Evolutionary conservation across 2,329 filamentous ascomycete species (phyloP), one percentile per base, ranked within the genome.

Genomic region (Neonectria neomacrospora): DNA sequence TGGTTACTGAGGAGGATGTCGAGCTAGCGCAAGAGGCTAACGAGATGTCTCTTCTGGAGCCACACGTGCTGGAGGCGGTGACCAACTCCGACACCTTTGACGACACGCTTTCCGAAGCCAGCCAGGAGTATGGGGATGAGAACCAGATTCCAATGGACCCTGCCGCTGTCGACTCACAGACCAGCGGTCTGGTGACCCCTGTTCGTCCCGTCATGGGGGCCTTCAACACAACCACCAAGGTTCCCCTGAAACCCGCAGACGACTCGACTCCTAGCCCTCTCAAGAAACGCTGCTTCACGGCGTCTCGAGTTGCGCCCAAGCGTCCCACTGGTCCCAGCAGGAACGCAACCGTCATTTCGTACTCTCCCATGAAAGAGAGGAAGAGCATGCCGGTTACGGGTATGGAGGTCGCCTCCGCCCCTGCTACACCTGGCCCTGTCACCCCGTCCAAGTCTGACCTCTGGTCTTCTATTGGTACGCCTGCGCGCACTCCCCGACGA

Each of bases 221-320:
- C 3, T 86, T 90, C 66, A 87, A 91, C 75, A 94, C 92, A 0
- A 88, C 92, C 0, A 91, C 90, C 26, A 94, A 94, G 78, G 88
- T 94, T 5, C 91, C 91, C 1, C 79, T 94, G 42, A 93, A 92
- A 76, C 82, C 88, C 3, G 88, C 89, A 23, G 90, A 87, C 71
- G 78, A 91, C 73, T 79, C 85, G 71, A 80, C 86, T 56, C 78
- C 85, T 34, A 78, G 80, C 60, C 76, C 82, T 64, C 68, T 78
- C 48, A 86, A 84, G 74, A 82, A 81, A 67, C 82, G 82, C 32
- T 83, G 85, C 68, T 80, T 82, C 65, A 87, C 84, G 59, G 82
- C 79, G 20, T 83, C 85, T 0, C 81, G 82, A 34, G 75, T 83
- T 18, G 79, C 84, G 2, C 72, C 77, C 41, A 77, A 79, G 61